Evolutionary conservation across 1,139 yeast genomes (phyloP), one percentile per base, ranked within the genome.

Genomic region (Hemisphaericaspora lyxosophila): DNA sequence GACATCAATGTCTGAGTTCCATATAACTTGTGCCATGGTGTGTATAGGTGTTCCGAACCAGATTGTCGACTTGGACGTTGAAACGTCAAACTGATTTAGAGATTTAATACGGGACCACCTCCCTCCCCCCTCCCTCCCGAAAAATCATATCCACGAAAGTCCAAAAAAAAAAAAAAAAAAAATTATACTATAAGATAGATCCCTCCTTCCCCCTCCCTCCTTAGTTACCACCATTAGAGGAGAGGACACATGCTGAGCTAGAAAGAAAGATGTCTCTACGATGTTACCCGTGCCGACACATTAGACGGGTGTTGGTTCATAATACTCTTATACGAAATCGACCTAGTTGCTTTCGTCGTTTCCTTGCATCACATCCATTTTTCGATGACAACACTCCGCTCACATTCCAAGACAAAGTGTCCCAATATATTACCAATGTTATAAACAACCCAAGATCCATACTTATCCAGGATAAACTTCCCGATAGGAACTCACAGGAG

Each of bases 1-100:
- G 19, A 70, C 76, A 45, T 71, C 76, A 31, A 71, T 71, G 50
- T 71, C 77, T 6, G 70, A 49, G 48, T 71, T 71, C 77, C 77
- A 71, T 43, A 70, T 60, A 36, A 71, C 75, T 46, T 66, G 72
- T 11, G 77, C 70, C 75, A 70, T 70, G 28, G 12, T 27, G 12
- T 27, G 13, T 3, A 4, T 11, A 13, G 9, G 28, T 26, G n/a
- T n/a, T n/a, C n/a, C n/a, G n/a, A n/a, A n/a, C n/a, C n/a, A n/a
- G n/a, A n/a, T n/a, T n/a, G n/a, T n/a, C n/a, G n/a, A n/a, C n/a
- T n/a, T n/a, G n/a, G n/a, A n/a, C n/a, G n/a, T n/a, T n/a, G n/a
- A n/a, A n/a, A n/a, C n/a, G n/a, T n/a, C n/a, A n/a, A n/a, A n/a
- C n/a, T n/a, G n/a, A n/a, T n/a, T n/a, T n/a, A n/a, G n/a, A n/a